Conservation (phyloP, 306 rosid species). For the Castanea crenata region DNA sequence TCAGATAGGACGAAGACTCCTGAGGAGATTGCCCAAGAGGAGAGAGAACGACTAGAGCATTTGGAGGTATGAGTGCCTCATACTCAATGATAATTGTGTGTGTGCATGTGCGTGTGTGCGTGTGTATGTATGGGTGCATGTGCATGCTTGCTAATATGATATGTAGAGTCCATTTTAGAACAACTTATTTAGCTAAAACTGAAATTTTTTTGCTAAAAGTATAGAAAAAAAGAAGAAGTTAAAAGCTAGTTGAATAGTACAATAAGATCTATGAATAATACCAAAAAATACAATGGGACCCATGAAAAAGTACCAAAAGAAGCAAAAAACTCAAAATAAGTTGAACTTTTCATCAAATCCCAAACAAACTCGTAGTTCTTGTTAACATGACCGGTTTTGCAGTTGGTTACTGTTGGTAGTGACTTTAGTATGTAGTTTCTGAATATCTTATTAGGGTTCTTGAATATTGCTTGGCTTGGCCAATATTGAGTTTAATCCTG, state of each 20-base stretch:
- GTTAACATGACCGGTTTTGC: background rate
- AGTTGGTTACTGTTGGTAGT: background rate
- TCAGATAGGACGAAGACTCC: slow-evolving; percentile 83
- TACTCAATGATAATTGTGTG: background rate
- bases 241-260: too few relatives aligned
- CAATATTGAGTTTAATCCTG: background rate
- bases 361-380: background rate
- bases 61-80: slow-evolving; percentile 62
- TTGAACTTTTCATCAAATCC: too few relatives aligned
- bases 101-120: too few relatives aligned
- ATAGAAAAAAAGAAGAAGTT: too few relatives aligned
- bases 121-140: background rate
- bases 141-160: background rate
- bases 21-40: slow-evolving; percentile 93
- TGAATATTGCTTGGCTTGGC: background rate
- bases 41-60: slow-evolving; percentile 68
- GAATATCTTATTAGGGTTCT: background rate
- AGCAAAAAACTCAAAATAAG: too few relatives aligned
- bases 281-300: too few relatives aligned
- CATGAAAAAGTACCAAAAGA: too few relatives aligned
- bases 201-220: too few relatives aligned
- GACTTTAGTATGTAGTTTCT: background rate
- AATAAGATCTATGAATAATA: too few relatives aligned
- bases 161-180: background rate
- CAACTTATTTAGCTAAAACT: too few relatives aligned